These are phyloP conservation scores for Nakazawaea sp. DNA, from an alignment of 805 yeast species.

Conservation along the genomic window DNA sequence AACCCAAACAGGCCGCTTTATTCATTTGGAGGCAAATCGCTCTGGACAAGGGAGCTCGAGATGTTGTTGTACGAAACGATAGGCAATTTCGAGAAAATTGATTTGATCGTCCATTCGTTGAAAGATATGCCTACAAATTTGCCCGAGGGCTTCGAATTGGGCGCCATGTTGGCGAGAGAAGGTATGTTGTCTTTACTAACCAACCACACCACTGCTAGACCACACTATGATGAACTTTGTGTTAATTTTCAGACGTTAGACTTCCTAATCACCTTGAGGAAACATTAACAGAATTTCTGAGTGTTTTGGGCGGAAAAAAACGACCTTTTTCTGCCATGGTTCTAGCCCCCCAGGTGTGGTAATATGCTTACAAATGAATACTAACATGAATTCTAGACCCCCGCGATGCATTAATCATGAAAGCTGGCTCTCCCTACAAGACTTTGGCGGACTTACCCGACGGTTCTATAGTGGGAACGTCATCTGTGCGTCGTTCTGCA, in stretches of 20 bases:
- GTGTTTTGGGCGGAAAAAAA: too few species aligned
- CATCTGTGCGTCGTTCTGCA: constrained; percentile 90
- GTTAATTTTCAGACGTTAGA: constrained; percentile 31
- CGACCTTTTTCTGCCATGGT: too few species aligned
- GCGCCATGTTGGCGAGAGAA: constrained; percentile 78
- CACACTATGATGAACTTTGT: too few species aligned
- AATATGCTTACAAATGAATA: constrained; percentile 7
- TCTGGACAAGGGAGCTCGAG: constrained; percentile 96
- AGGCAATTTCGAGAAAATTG: constrained; percentile 63
- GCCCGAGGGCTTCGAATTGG: constrained; percentile 86
- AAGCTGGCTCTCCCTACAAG: constrained; percentile 53
- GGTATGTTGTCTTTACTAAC: too few species aligned
- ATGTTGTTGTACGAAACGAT: constrained; percentile 57
- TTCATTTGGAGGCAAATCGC: constrained; percentile 91
- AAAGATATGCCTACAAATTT: constrained; percentile 87
- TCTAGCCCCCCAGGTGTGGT: too few species aligned
- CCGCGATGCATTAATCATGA: constrained; percentile 85
- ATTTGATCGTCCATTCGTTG: constrained; percentile 87
- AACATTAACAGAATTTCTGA: too few species aligned
- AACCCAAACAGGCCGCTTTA: constrained; percentile 80
- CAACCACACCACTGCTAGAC: too few species aligned
- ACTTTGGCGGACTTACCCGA: constrained; percentile 68
- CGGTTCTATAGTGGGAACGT: constrained; percentile 88
- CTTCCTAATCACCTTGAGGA: constrained; percentile 28
- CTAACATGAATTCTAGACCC: constrained; percentile 49